Evolutionary conservation across 2,329 filamentous ascomycete genomes (phyloP), one percentile per base, ranked within the genome.

Genomic region (Phialemoniopsis sp.): DNA sequence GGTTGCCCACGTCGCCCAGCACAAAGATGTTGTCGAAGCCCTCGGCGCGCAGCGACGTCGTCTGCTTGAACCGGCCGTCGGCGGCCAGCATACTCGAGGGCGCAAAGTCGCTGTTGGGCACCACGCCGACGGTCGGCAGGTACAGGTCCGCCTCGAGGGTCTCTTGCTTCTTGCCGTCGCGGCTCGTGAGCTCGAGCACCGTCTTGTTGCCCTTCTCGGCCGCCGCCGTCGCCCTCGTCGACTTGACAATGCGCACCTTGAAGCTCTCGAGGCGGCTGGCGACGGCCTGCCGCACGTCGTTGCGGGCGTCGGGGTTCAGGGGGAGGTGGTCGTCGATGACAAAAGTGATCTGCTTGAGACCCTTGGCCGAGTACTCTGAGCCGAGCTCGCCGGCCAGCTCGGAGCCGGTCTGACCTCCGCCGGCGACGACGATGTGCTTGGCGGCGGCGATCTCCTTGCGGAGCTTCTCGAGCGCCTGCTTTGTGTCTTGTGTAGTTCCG

Each of bases 111-210:
- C 42, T 63, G 56, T 81, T 82, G 33, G 77, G 72, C 15, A 62
- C 51, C 31, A 78, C 56, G 26, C 78, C 78, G 49, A 71, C 68
- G 4, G 76, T 76, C 6, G 76, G 68, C 17, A 82, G 59, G 54
- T 59, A 60, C 31, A 59, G 42, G 41, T 49, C 46, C 13, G 41
- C 18, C 5, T 15, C 13, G 13, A 48, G 37, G 8, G 39, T 42
- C 41, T 36, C 9, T 21, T 32, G 17, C 37, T 43, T 44, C 18
- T 39, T 32, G 18, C 39, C 43, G 28, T 32, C 28, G 8, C 16
- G 30, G 8, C n/a, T 4, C 14, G 29, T 13, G 3, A 47, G 45
- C 10, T 15, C 31, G 18, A 44, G 19, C 13, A 36, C 32, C 6
- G 38, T 43, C 36, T 28, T 16, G 19, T 19, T 6, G 18, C 18